Conservation (phyloP, 2,329 filamentous ascomycete species). For the Fusarium verrucosum region DNA sequence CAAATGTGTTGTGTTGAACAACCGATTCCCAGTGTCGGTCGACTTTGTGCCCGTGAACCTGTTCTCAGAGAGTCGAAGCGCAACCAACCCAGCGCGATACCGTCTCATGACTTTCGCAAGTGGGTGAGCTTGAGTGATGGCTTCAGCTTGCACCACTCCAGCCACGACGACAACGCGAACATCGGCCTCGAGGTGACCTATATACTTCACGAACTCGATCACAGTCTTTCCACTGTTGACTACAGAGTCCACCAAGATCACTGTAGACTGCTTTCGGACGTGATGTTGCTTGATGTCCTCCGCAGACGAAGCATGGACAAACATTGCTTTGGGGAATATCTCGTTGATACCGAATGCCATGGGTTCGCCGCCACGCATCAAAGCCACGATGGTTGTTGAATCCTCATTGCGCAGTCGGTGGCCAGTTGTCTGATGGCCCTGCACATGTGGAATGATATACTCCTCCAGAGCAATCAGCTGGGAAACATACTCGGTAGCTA, state of each 20-base stretch:
- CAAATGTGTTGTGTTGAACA: slow-evolving; percentile 66
- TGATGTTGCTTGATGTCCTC: slow-evolving; percentile 56
- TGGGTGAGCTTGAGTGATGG: slow-evolving; percentile 23
- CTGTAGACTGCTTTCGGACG: slow-evolving; percentile 49
- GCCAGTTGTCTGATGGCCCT: slow-evolving; percentile 56
- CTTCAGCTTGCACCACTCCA: slow-evolving; percentile 61
- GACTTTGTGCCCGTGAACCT: slow-evolving; percentile 61
- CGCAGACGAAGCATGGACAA: slow-evolving; percentile 56
- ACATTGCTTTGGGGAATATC: slow-evolving; percentile 60
- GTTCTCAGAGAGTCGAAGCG: slow-evolving; percentile 65
- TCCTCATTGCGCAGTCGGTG: slow-evolving; percentile 58
- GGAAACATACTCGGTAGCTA: slow-evolving; percentile 60
- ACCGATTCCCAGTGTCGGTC: slow-evolving; percentile 67
- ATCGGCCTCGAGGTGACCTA: slow-evolving; percentile 52
- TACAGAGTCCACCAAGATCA: slow-evolving; percentile 69
- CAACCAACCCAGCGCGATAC: slow-evolving; percentile 53
- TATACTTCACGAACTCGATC: slow-evolving; percentile 4
- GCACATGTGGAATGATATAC: slow-evolving; percentile 61
- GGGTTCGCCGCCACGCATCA: slow-evolving; percentile 72
- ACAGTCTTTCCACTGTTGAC: slow-evolving; percentile 56
- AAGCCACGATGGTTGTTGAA: slow-evolving; percentile 62
- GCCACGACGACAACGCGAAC: slow-evolving; percentile 64
- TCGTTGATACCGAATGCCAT: slow-evolving; percentile 68
- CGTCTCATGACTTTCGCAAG: slow-evolving; percentile 34
- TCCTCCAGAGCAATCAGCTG: slow-evolving; percentile 60